phyloP scores from a whole-genome alignment of 345 rosid genomes.

The Bretschneidera sinensis region DNA sequence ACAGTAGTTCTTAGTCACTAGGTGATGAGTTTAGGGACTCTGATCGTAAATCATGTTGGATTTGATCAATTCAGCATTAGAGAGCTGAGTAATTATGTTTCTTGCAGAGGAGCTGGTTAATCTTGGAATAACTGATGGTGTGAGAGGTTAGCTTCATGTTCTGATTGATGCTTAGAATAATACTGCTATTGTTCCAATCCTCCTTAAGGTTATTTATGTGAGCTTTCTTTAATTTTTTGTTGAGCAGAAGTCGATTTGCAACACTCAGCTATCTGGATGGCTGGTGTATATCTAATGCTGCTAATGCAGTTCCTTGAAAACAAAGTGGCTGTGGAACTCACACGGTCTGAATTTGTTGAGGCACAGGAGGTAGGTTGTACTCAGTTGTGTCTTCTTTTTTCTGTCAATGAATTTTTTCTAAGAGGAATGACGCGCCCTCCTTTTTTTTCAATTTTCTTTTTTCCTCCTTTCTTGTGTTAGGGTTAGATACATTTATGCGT shows the following conservation, averaged over 20 bases:
- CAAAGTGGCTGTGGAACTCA: slow-evolving; percentile 94
- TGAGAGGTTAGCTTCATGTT: slow-evolving; percentile 50
- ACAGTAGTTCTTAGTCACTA: no score
- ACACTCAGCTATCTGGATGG: slow-evolving; percentile 95
- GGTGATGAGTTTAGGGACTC: no score
- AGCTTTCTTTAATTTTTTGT: slow-evolving; percentile 18
- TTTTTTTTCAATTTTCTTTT: neutral
- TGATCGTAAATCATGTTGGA: neutral
- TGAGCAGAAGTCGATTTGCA: slow-evolving; percentile 80
- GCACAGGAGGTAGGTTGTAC: slow-evolving; percentile 73
- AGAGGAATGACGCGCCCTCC: neutral
- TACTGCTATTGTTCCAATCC: slow-evolving; percentile 10
- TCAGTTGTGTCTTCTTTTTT: neutral
- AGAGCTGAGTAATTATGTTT: slow-evolving; percentile 21
- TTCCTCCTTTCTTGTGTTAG: slow-evolving; percentile 7
- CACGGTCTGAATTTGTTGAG: slow-evolving; percentile 85
- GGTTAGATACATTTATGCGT: no score
- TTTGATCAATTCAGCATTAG: neutral
- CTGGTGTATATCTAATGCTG: slow-evolving; percentile 84
- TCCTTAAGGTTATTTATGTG: slow-evolving; percentile 14
- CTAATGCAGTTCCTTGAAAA: slow-evolving; percentile 96
- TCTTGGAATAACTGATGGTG: slow-evolving; percentile 81
- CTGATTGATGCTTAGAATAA: slow-evolving; percentile 7
- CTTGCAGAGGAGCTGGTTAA: slow-evolving; percentile 73
- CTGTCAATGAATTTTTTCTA: no score